Conservation (phyloP, 306 rosid genomes). For the Astragalus glycyphyllos region DNA sequence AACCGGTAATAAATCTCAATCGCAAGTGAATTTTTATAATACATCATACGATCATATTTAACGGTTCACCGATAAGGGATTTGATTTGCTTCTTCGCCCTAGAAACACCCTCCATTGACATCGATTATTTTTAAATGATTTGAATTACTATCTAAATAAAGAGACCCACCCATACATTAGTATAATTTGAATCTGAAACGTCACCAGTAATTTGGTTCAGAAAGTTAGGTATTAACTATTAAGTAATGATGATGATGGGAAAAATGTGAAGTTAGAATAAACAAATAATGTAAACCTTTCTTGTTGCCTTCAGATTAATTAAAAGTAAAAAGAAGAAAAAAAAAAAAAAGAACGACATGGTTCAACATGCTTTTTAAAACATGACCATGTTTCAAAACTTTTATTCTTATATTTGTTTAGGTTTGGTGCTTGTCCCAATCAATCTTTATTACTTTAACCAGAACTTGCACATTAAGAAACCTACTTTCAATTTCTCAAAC, state of each 20-base stretch:
- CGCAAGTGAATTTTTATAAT: too few species aligned
- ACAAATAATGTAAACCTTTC: conserved; percentile 37
- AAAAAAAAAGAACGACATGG: background rate
- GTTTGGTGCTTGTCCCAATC: conserved; percentile 68
- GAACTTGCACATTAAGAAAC: conserved; percentile 45
- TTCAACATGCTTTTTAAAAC: conserved; percentile 41
- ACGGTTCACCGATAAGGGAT: too few species aligned
- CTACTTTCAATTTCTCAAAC: conserved; percentile 41
- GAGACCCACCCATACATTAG: too few species aligned
- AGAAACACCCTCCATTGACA: too few species aligned
- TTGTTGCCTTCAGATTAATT: conserved; percentile 22
- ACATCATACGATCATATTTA: too few species aligned
- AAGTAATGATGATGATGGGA: conserved; percentile 25
- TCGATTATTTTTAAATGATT: too few species aligned
- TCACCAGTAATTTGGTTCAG: background rate
- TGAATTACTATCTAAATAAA: too few species aligned
- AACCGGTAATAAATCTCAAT: too few species aligned
- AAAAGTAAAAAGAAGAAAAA: too few species aligned
- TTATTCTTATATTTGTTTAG: conserved; percentile 14
- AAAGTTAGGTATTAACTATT: conserved; percentile 54
- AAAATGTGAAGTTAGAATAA: conserved; percentile 39
- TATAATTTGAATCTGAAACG: background rate
- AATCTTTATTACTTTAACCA: conserved; percentile 48
- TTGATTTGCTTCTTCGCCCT: too few species aligned
- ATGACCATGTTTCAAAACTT: conserved; percentile 45